A percentile compares a stretch with the other conserved stretches of the same genome.
Evolutionary conservation across 331 rosid species (phyloP).

Genomic region (Cydonia oblonga): DNA sequence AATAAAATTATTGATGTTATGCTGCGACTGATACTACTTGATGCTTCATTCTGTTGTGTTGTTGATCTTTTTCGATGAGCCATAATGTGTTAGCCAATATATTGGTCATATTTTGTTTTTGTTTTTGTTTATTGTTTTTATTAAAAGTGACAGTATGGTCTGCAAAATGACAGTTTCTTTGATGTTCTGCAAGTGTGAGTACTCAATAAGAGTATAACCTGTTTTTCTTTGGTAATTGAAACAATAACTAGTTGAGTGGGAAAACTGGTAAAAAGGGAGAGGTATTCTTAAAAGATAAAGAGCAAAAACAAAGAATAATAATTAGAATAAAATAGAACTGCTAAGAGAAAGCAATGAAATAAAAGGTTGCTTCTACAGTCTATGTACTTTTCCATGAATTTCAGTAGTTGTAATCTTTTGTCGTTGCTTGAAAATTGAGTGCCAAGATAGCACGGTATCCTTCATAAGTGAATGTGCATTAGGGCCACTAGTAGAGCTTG

Average conservation of each 20-base stretch:
- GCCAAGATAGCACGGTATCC: not conserved
- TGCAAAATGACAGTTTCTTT: too few relatives aligned
- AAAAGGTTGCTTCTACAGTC: not conserved
- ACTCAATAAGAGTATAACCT: not conserved
- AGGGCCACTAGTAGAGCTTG: not conserved
- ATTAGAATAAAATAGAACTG: not conserved
- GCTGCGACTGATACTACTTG: not conserved
- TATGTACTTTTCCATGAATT: not conserved
- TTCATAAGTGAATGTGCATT: not conserved
- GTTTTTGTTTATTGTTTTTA: not conserved
- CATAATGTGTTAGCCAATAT: not conserved
- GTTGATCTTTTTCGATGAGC: not conserved
- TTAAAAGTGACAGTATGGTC: too few relatives aligned
- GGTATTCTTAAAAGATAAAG: not conserved
- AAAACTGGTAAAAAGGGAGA: not conserved
- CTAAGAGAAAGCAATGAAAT: not conserved
- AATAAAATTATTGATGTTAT: not conserved
- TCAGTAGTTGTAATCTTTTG: not conserved
- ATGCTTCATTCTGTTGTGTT: not conserved
- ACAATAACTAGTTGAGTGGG: not conserved
- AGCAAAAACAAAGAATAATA: not conserved
- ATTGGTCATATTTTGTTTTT: not conserved
- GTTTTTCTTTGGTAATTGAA: too few relatives aligned
- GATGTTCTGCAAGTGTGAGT: too few relatives aligned
- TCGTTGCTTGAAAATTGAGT: not conserved